Evolutionary conservation across 1,139 yeast genomes (phyloP), one percentile per base, ranked within the genome.

Genomic region (Sugiyamaella castrensis): DNA sequence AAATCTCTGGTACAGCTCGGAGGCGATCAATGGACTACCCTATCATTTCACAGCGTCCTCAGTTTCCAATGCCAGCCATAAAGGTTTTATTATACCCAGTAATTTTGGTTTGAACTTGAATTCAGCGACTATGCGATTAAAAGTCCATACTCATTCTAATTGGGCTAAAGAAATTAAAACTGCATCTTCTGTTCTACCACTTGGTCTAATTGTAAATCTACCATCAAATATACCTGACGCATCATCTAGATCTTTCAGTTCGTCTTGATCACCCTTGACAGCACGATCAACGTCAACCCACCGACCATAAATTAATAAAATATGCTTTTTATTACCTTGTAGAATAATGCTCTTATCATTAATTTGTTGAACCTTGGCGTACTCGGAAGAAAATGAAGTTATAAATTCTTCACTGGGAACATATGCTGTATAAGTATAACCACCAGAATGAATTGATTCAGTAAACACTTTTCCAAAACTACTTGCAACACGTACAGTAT

Each of bases 201-300:
- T 81, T 0, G 70, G 63, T 1, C 86, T 83, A 12, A 84, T 72
- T 8, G 63, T 64, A 34, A 84, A 55, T 46, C 74, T 73, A 6
- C 84, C 82, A 63, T 87, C 95, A 64, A 88, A 85, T 71, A 88
- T 74, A 54, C 81, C 82, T 28, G 74, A 69, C 1, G 84, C 73
- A 1, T 73, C 72, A 0, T 73, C 74, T 8, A 83, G 77, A 3
- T 80, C 84, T 39, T 72, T 77, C 47, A 83, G 69, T 44, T 71
- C 72, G 12, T 70, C 63, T 8, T 53, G 64, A 53, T 72, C 75
- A 43, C 77, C 81, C 41, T 71, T 63, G 52, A 86, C 85, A 27
- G 83, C 72, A 15, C 59, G 60, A 47, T 73, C 73, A 11, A 83
- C 65, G 56, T 83, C 87, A 15, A 68, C 67, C 77, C 84, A 82